Conservation (phyloP, 352 stramenopile species). For the Pythium brachiatum region DNA sequence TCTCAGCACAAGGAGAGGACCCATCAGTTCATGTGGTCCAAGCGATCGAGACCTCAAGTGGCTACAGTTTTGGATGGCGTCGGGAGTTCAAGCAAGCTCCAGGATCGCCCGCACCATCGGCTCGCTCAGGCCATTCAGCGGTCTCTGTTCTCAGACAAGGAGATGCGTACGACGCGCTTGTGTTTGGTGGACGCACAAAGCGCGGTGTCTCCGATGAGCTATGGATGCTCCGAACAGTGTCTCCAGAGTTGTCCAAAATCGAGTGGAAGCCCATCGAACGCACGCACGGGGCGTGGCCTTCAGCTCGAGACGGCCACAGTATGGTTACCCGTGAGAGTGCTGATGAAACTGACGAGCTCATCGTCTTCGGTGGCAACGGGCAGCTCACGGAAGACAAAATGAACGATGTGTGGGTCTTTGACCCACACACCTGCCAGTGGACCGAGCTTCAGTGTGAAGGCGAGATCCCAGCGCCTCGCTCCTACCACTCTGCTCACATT, state of each 20-base stretch:
- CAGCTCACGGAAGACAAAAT: slow-evolving; percentile 65
- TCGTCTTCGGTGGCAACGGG: slow-evolving; percentile 73
- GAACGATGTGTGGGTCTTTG: slow-evolving; percentile 69
- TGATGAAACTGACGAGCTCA: slow-evolving; percentile 7
- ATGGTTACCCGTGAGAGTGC: slow-evolving; percentile 33
- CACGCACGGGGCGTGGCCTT: slow-evolving; percentile 29
- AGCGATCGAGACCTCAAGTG: neutral
- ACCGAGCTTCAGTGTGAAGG: slow-evolving; percentile 34
- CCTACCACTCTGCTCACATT: slow-evolving; percentile 64
- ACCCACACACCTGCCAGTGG: slow-evolving; percentile 39
- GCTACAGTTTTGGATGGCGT: slow-evolving; percentile 10
- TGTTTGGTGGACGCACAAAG: slow-evolving; percentile 73
- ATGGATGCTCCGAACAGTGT: slow-evolving; percentile 1
- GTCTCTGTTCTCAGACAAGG: slow-evolving; percentile 25
- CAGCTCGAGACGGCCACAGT: slow-evolving; percentile 59
- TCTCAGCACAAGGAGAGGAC: slow-evolving; percentile 60
- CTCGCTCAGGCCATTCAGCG: slow-evolving; percentile 51
- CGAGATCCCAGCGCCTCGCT: slow-evolving; percentile 46
- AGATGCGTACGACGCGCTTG: slow-evolving; percentile 22
- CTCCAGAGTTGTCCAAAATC: neutral
- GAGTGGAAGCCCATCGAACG: neutral
- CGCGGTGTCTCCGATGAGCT: slow-evolving; percentile 52
- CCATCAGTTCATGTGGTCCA: slow-evolving; percentile 37
- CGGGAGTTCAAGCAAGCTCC: neutral
- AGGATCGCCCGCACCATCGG: neutral